These are phyloP conservation scores for Phytophthora pisi DNA, from an alignment of 352 stramenopile genomes.

Conservation along the genomic window DNA sequence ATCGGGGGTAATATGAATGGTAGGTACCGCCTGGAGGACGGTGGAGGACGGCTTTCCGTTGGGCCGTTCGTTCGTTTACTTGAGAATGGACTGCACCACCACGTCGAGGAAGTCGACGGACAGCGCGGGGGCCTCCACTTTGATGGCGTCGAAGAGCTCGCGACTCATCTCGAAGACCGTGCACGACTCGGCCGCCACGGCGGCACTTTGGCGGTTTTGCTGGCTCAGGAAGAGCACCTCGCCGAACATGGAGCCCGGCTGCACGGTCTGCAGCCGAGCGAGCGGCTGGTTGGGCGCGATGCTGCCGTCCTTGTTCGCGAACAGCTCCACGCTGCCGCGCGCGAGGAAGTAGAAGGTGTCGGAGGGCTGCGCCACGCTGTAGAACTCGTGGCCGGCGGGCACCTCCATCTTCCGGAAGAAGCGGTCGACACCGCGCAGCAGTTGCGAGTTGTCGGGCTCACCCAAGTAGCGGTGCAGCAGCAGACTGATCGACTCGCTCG, in stretches of 20 bases:
- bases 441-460: slow-evolving; percentile 57
- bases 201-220: slow-evolving; percentile 58
- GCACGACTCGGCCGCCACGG: slow-evolving; percentile 43
- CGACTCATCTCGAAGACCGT: slow-evolving; percentile 70
- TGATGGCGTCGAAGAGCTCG: slow-evolving; percentile 64
- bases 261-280: slow-evolving; percentile 61
- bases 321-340: slow-evolving; percentile 62
- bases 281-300: slow-evolving; percentile 43
- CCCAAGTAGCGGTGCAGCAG: slow-evolving; percentile 82
- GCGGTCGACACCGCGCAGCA: slow-evolving; percentile 60
- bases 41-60: neutral
- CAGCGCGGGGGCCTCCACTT: slow-evolving; percentile 49
- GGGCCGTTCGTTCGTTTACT: slow-evolving; percentile 14
- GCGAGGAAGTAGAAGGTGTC: slow-evolving; percentile 76
- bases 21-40: slow-evolving; percentile 10
- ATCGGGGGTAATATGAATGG: neutral
- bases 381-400: slow-evolving; percentile 60
- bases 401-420: slow-evolving; percentile 61
- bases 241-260: slow-evolving; percentile 77
- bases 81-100: slow-evolving; percentile 72
- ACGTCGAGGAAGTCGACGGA: slow-evolving; percentile 77
- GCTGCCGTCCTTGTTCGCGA: slow-evolving; percentile 75
- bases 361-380: slow-evolving; percentile 55
- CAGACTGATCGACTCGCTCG: slow-evolving; percentile 54
- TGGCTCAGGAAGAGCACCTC: slow-evolving; percentile 80